Base-by-base conservation (phyloP, 1,139 yeast species). In the Diutina rugosa region DNA sequence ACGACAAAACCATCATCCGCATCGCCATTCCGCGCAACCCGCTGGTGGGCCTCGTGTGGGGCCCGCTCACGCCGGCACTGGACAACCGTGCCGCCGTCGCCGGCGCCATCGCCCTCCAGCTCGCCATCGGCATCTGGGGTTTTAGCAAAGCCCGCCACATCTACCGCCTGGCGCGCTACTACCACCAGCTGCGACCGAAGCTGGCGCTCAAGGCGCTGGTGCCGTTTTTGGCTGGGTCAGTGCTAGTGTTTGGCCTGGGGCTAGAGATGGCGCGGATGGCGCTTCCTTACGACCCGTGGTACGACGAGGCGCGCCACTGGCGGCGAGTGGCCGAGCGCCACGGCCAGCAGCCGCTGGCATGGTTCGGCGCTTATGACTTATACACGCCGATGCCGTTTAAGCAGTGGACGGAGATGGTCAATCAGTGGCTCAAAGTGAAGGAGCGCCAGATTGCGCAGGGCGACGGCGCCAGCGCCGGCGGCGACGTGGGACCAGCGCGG, bases 261-360 rank as follows among this genome's bases (percentile, higher is more conserved):
- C 65, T 83, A 38, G 89, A 83, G 61, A 61, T 74, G 6, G 70
- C 79, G 38, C 67, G 88, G 56, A 63, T 82, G 55, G 61, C 70
- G 5, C 62, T 81, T 7, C 78, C 84, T 2, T 78, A 78, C 63
- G 88, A 84, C 62, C 88, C 88, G 2, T 83, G 87, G 87, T 72
- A 65, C 55, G 85, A 81, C 54, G 87, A 83, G 63, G 84, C 86
- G 2, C 70, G 65, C 56, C 65, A 67, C 51, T 80, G 80, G 56
- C 72, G 85, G 55, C 72, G 72, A 4, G 65, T 74, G 51, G 81
- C 83, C 1, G 59, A 65, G 16, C 68, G 70, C 51, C 67, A 68
- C 55, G 82, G 82, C 4, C 70, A 65, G 64, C 71, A 62, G 60
- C 81, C 73, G 58, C 76, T 69, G 64, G 72, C 72, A 70, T 83